These are phyloP conservation scores for Crotalaria pallida DNA, from an alignment of 306 rosid genomes.

Conservation along the genomic window DNA sequence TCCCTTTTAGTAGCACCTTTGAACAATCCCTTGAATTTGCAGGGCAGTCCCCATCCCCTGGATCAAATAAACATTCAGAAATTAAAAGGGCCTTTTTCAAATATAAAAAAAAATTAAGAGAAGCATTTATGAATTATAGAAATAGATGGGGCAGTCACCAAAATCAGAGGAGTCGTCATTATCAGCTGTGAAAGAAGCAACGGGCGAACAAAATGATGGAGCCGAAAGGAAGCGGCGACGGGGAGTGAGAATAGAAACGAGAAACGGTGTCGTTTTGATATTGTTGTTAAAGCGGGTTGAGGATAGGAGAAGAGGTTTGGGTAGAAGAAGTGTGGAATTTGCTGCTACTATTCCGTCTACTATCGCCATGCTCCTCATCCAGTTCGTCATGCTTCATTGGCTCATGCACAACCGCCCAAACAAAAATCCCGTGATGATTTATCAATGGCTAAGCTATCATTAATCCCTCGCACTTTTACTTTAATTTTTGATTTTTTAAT, in stretches of 20 bases:
- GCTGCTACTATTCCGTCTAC: slow-evolving; percentile 13
- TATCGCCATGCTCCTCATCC: slow-evolving; percentile 50
- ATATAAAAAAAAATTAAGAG: background rate
- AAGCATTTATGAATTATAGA: background rate
- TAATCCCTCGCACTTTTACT: no score
- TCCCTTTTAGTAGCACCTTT: slow-evolving; percentile 71
- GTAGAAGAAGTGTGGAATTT: slow-evolving; percentile 8
- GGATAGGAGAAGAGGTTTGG: slow-evolving; percentile 17
- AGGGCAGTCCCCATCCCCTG: slow-evolving; percentile 19
- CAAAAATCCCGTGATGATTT: background rate
- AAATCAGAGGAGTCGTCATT: slow-evolving; percentile 25
- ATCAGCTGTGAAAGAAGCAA: slow-evolving; percentile 25
- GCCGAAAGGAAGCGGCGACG: slow-evolving; percentile 40
- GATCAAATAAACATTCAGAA: background rate
- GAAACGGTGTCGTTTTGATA: slow-evolving; percentile 19
- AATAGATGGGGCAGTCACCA: slow-evolving; percentile 22
- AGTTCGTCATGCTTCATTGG: slow-evolving; percentile 14
- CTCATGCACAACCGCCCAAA: background rate
- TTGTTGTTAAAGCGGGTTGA: slow-evolving; percentile 17
- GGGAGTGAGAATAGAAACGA: slow-evolving; percentile 21
- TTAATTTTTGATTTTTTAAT: no score
- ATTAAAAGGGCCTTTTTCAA: background rate
- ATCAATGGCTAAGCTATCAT: no score
- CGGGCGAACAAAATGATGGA: slow-evolving; percentile 15
- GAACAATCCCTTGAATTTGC: slow-evolving; percentile 25